Evolutionary conservation across 257 asterid genomes (phyloP).

Genomic region (Przewalskia tangutica): DNA sequence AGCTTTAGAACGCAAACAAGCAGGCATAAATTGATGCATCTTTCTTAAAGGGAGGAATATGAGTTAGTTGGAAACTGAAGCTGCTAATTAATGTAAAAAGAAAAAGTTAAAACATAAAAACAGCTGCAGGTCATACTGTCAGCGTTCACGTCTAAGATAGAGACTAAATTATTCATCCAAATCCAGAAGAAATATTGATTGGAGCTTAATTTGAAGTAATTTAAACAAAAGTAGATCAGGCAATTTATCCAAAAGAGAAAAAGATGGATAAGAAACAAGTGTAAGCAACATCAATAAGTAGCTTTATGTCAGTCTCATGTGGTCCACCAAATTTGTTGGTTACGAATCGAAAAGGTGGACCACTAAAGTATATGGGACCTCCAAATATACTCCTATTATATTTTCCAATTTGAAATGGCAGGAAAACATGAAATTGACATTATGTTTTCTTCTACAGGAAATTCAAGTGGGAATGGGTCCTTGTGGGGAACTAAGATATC

Average conservation of each 20-base stretch:
- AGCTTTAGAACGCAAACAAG: neutral
- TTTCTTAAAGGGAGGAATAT: too few relatives aligned
- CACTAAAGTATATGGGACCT: constrained; percentile 4
- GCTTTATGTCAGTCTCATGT: neutral
- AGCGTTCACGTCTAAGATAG: neutral
- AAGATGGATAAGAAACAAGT: neutral
- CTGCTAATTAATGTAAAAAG: neutral
- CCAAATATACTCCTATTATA: constrained; percentile 4
- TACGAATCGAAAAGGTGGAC: constrained; percentile 5
- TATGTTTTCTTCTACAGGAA: constrained; percentile 43
- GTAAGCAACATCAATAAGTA: neutral
- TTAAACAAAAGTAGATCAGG: neutral
- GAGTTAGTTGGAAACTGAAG: neutral
- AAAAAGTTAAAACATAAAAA: neutral
- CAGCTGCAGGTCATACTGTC: neutral
- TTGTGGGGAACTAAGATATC: constrained; percentile 93
- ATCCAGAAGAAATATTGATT: neutral
- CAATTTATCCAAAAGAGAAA: neutral
- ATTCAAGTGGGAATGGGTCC: constrained; percentile 98
- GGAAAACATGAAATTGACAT: constrained; percentile 1
- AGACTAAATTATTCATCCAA: neutral
- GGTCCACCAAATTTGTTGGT: neutral
- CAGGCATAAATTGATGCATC: neutral
- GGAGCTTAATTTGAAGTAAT: neutral
- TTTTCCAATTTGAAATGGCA: neutral